Conservation (phyloP, 768 basidiomycete genomes). For the Rhodosporidiobolus odoratus region DNA sequence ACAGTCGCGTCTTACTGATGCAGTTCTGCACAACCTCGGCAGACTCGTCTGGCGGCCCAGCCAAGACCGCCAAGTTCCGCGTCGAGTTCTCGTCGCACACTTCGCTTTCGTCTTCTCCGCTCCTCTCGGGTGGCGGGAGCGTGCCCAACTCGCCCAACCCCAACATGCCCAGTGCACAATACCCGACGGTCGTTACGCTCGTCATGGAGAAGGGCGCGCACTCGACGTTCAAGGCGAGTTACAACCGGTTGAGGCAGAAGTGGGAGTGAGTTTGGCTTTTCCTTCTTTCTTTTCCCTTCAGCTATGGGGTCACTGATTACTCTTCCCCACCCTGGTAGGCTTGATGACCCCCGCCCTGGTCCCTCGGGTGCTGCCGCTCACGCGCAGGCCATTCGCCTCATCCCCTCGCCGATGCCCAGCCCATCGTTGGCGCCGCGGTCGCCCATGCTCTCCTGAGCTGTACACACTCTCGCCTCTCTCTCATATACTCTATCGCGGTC, state of each 20-base stretch:
- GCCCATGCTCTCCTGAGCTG: conserved; percentile 28
- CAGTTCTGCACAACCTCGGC: conserved; percentile 27
- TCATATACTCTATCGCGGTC: background rate
- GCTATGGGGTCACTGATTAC: background rate
- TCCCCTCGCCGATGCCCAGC: conserved; percentile 35
- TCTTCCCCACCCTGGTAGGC: background rate
- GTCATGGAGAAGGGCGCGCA: conserved; percentile 81
- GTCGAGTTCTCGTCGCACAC: conserved; percentile 60
- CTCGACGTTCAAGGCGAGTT: conserved; percentile 72
- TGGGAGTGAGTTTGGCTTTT: conserved; percentile 56
- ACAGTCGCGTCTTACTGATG: conserved; percentile 47
- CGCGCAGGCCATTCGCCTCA: conserved; percentile 20
- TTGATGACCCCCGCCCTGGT: conserved; percentile 29
- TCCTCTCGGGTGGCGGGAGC: background rate
- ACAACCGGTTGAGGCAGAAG: conserved; percentile 58
- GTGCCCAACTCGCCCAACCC: background rate
- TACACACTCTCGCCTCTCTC: too few relatives aligned
- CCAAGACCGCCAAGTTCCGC: conserved; percentile 73
- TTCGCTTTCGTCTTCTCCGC: conserved; percentile 17
- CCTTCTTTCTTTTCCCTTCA: background rate
- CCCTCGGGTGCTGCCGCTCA: background rate
- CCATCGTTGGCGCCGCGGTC: conserved; percentile 21
- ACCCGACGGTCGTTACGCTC: conserved; percentile 59
- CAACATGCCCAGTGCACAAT: conserved; percentile 45
- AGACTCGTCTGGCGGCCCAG: conserved; percentile 41